phyloP scores from a whole-genome alignment of 2,329 filamentous ascomycete species.

The Trichoderma pleuroti region DNA sequence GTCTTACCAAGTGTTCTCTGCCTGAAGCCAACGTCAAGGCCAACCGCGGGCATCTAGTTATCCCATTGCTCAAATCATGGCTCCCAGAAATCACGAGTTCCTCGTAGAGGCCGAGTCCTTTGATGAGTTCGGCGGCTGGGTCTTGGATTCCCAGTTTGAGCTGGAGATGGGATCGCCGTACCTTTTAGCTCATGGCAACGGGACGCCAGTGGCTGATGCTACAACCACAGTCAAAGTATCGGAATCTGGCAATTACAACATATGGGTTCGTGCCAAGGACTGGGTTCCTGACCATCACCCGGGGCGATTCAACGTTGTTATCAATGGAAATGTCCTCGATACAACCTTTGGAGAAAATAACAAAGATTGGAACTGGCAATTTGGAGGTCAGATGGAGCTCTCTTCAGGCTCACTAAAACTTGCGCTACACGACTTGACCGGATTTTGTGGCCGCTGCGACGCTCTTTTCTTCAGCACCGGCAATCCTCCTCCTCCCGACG shows the following conservation, averaged over 20 bases:
- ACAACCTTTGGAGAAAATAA: background rate
- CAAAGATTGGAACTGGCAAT: conserved; percentile 5
- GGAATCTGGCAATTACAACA: background rate
- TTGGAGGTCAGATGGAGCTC: background rate
- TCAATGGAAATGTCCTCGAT: background rate
- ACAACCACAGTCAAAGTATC: background rate
- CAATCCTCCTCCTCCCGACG: background rate
- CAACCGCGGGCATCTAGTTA: too few species aligned
- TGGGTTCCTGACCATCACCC: conserved; percentile 2
- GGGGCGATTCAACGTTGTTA: background rate
- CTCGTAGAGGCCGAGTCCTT: conserved; percentile 6
- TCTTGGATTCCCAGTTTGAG: conserved; percentile 1
- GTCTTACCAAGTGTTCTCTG: fast-evolving
- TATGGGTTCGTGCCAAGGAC: conserved; percentile 10
- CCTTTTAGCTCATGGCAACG: background rate
- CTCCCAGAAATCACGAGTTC: background rate
- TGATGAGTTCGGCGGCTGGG: background rate
- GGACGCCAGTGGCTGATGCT: background rate
- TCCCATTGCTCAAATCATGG: background rate
- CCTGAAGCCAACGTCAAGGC: background rate
- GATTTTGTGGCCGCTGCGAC: background rate
- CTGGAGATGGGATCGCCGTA: conserved; percentile 6
- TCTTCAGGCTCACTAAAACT: background rate
- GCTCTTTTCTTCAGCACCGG: background rate
- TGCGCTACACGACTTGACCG: background rate